Evolutionary conservation across 163 green algal genomes (phyloP).

Genomic region (Scenedesmus sp.): DNA sequence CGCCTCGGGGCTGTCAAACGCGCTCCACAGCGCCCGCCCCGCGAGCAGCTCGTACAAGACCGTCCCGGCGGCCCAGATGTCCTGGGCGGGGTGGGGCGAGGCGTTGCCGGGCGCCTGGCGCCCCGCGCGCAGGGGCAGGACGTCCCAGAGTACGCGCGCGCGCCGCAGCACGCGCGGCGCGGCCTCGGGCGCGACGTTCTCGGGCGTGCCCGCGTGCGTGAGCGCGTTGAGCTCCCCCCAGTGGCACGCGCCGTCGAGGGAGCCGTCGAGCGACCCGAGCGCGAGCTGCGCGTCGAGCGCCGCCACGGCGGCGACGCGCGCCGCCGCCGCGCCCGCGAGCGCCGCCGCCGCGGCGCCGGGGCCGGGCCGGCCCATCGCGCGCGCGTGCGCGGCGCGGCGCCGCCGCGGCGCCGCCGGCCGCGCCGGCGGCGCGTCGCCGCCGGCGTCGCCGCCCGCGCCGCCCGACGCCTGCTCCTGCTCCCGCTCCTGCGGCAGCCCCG

Average conservation of each 20-base stretch:
- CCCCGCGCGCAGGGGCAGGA: conserved; percentile 1
- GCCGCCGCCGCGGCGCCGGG: background rate
- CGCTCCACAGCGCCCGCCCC: background rate
- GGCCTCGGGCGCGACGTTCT: conserved; percentile 21
- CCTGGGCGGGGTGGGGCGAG: background rate
- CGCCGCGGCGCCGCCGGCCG: background rate
- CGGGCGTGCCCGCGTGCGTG: conserved; percentile 8
- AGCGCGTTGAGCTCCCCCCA: background rate
- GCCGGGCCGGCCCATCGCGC: conserved; percentile 1
- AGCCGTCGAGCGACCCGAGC: background rate
- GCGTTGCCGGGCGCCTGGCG: conserved; percentile 1
- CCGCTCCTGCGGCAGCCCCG: conserved; percentile 4
- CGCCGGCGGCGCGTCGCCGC: background rate
- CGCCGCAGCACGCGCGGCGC: conserved; percentile 12
- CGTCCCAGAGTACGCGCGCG: conserved; percentile 6
- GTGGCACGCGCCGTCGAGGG: background rate
- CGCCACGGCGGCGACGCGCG: conserved; percentile 1
- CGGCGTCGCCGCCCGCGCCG: background rate
- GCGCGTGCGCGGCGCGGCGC: background rate
- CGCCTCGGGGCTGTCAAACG: too few relatives aligned
- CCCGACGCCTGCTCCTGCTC: conserved; percentile 12
- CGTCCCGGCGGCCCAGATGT: conserved; percentile 27
- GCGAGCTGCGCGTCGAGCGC: conserved; percentile 1
- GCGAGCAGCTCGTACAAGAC: conserved; percentile 26
- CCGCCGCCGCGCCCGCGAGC: conserved; percentile 2